These are phyloP conservation scores for Ricinus communis DNA, from an alignment of 345 rosid species.

Conservation along the genomic window DNA sequence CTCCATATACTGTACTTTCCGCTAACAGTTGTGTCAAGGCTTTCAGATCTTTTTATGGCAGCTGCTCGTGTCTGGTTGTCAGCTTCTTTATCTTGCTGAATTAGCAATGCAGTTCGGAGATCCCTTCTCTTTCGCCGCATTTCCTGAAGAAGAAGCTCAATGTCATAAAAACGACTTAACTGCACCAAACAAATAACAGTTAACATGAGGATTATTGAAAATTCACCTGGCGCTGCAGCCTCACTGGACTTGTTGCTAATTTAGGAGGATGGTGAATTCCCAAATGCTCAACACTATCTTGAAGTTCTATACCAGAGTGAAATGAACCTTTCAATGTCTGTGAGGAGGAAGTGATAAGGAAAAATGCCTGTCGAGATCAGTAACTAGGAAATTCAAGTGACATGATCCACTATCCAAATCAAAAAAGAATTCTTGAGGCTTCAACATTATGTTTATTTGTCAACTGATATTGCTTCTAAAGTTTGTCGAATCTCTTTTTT, in stretches of 20 bases:
- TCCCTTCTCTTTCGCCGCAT: slow-evolving; percentile 63
- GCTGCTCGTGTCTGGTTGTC: slow-evolving; percentile 55
- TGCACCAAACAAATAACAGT: slow-evolving; percentile 10
- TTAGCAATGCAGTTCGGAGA: slow-evolving; percentile 58
- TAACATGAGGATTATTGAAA: slow-evolving; percentile 23
- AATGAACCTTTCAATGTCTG: slow-evolving; percentile 34
- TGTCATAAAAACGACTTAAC: slow-evolving; percentile 31
- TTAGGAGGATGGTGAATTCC: slow-evolving; percentile 25
- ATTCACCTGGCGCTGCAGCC: slow-evolving; percentile 79
- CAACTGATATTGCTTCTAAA: background rate
- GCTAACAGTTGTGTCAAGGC: slow-evolving; percentile 48
- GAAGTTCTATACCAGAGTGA: slow-evolving; percentile 31
- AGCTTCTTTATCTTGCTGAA: slow-evolving; percentile 56
- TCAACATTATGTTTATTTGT: slow-evolving; percentile 7
- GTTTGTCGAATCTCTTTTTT: background rate
- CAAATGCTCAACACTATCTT: slow-evolving; percentile 34
- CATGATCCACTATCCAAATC: slow-evolving; percentile 14
- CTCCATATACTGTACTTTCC: slow-evolving; percentile 95
- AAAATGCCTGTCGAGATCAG: slow-evolving; percentile 2
- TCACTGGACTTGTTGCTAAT: slow-evolving; percentile 62
- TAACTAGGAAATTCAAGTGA: slow-evolving; percentile 12
- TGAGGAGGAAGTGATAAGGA: slow-evolving; percentile 11
- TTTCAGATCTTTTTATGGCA: slow-evolving; percentile 59
- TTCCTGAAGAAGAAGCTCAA: slow-evolving; percentile 42
- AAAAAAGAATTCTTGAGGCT: background rate